Conservation (phyloP, 2,329 filamentous ascomycete genomes). For the Cladosporium oxysporum region DNA sequence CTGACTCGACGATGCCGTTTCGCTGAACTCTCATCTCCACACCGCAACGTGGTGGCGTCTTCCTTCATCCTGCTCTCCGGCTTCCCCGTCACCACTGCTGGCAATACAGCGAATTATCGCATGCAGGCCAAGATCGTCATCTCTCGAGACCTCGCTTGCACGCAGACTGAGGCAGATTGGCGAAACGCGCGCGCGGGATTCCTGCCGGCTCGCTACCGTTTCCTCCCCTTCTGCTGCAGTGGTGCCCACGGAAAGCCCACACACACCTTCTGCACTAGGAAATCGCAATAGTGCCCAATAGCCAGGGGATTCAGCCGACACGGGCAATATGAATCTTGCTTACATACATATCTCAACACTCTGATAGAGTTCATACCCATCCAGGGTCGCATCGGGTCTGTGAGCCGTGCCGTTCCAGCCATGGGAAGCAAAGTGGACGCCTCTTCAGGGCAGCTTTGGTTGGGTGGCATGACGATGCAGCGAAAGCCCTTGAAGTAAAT, state of each 20-base stretch:
- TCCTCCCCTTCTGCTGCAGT: not conserved
- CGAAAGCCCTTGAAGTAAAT: not conserved
- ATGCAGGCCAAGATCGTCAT: not conserved
- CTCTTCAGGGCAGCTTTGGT: not conserved
- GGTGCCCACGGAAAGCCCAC: not conserved
- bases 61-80: not conserved
- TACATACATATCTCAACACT: not conserved
- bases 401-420: not conserved
- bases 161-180: not conserved
- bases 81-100: not conserved
- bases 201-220: not conserved
- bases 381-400: not conserved
- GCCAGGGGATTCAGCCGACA: not conserved
- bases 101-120: not conserved
- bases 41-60: not conserved
- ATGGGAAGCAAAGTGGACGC: not conserved
- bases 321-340: not conserved
- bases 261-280: not conserved
- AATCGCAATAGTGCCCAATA: not conserved
- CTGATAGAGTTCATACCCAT: not conserved
- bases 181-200: not conserved
- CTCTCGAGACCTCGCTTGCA: not conserved
- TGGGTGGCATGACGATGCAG: not conserved
- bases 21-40: not conserved
- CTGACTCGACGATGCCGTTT: not conserved